Evolutionary conservation across 306 rosid species (phyloP).

Genomic region (Malus fusca): DNA sequence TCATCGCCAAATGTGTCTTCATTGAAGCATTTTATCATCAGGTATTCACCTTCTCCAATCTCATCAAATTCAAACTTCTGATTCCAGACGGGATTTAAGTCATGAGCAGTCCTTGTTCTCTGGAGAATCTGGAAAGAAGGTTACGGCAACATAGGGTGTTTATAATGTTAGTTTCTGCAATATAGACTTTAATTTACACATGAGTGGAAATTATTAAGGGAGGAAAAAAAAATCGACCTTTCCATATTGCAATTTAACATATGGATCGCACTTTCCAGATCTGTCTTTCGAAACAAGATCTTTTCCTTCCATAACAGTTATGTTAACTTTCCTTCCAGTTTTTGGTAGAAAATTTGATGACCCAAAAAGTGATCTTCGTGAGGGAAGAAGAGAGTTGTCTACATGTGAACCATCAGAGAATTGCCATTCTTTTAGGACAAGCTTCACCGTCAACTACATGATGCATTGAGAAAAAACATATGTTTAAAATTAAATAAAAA

Average conservation of each 20-base stretch:
- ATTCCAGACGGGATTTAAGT: conserved; percentile 63
- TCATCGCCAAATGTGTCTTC: conserved; percentile 81
- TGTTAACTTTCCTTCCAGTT: conserved; percentile 78
- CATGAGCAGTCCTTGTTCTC: conserved; percentile 53
- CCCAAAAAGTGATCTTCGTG: conserved; percentile 49
- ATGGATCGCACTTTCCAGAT: conserved; percentile 57
- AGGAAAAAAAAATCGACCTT: conserved; percentile 45
- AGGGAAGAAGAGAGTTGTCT: conserved; percentile 26
- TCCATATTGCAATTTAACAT: conserved; percentile 81
- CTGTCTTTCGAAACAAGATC: conserved; percentile 63
- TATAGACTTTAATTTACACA: conserved; percentile 4
- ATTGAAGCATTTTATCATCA: conserved; percentile 58
- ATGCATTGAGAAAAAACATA: conserved; percentile 1
- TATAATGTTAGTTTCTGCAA: background rate
- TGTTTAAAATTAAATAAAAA: background rate
- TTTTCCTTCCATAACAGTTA: conserved; percentile 76
- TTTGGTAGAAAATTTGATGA: conserved; percentile 54
- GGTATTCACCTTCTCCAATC: conserved; percentile 69
- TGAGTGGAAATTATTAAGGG: background rate
- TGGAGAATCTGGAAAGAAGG: conserved; percentile 44
- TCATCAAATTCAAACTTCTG: conserved; percentile 80
- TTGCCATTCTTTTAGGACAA: conserved; percentile 88
- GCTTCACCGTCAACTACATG: conserved; percentile 68
- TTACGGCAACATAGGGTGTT: conserved; percentile 11
- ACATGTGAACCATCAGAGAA: conserved; percentile 79